phyloP scores from a whole-genome alignment of 768 basidiomycete genomes.

The Calocybe gangraenosa region DNA sequence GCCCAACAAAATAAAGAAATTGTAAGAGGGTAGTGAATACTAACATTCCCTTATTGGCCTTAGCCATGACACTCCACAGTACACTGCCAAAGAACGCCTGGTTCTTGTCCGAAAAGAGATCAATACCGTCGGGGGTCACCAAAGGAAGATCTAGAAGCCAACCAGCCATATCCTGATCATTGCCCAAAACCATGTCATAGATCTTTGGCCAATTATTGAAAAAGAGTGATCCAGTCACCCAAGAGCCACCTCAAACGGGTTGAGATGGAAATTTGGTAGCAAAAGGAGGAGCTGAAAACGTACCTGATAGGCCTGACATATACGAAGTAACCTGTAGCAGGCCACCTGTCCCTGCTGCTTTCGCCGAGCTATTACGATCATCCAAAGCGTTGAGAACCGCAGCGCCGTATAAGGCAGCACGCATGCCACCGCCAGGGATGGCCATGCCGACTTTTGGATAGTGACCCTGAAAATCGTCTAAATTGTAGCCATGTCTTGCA shows the following conservation, averaged over 20 bases:
- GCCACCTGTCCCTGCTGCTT: slow-evolving; percentile 58
- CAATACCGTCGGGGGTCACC: slow-evolving; percentile 46
- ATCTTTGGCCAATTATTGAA: slow-evolving; percentile 62
- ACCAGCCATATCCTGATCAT: slow-evolving; percentile 38
- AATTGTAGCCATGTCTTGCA: slow-evolving; percentile 47
- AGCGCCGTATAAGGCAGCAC: slow-evolving; percentile 65
- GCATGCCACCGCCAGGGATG: slow-evolving; percentile 66
- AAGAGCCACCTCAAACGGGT: slow-evolving; percentile 50
- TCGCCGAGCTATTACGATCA: slow-evolving; percentile 54
- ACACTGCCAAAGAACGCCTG: slow-evolving; percentile 52
- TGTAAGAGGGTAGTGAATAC: slow-evolving; percentile 18
- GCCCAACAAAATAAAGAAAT: neutral
- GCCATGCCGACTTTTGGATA: slow-evolving; percentile 60
- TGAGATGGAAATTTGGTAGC: neutral
- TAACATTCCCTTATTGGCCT: slow-evolving; percentile 50
- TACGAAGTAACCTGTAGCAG: slow-evolving; percentile 70
- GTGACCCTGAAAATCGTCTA: slow-evolving; percentile 34
- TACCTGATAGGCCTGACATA: slow-evolving; percentile 62
- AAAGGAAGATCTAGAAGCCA: slow-evolving; percentile 59
- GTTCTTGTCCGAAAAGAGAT: slow-evolving; percentile 42
- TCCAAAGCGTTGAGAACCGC: slow-evolving; percentile 57
- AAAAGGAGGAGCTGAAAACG: slow-evolving; percentile 7
- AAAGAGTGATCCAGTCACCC: slow-evolving; percentile 59
- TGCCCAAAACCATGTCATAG: slow-evolving; percentile 56
- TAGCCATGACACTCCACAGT: slow-evolving; percentile 51